phyloP scores from a whole-genome alignment of 345 rosid genomes.

The Reutealis trisperma region DNA sequence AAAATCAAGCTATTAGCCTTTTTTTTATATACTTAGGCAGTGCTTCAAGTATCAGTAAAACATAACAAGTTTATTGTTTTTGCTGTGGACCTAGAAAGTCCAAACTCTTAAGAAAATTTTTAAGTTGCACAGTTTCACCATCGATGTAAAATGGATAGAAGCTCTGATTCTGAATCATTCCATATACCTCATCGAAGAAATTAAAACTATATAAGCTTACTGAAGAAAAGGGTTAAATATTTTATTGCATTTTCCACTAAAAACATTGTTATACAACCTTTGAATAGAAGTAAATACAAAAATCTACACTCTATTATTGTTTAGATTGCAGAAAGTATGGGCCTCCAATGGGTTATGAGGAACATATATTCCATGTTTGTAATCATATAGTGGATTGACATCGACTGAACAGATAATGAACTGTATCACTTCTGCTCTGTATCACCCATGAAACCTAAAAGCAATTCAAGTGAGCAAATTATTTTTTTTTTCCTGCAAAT shows the following conservation, averaged over 20 bases:
- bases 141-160: too few species aligned
- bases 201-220: background rate
- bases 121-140: too few species aligned
- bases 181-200: background rate
- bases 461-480: background rate
- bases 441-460: conserved; percentile 19
- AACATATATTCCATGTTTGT: background rate
- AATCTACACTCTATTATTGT: background rate
- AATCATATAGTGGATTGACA: background rate
- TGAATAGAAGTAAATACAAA: background rate
- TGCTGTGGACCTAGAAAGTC: too few species aligned
- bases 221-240: background rate
- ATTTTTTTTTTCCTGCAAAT: background rate
- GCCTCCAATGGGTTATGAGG: background rate
- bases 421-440: background rate
- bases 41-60: too few species aligned
- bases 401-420: background rate
- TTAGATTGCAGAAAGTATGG: background rate
- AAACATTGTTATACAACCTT: background rate
- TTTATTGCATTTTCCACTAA: background rate
- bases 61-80: too few species aligned
- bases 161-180: background rate
- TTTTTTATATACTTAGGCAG: too few species aligned
- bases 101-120: too few species aligned
- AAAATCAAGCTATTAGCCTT: too few species aligned